Evolutionary conservation across 768 basidiomycete species (phyloP).

Genomic region (Suillus occidentalis): DNA sequence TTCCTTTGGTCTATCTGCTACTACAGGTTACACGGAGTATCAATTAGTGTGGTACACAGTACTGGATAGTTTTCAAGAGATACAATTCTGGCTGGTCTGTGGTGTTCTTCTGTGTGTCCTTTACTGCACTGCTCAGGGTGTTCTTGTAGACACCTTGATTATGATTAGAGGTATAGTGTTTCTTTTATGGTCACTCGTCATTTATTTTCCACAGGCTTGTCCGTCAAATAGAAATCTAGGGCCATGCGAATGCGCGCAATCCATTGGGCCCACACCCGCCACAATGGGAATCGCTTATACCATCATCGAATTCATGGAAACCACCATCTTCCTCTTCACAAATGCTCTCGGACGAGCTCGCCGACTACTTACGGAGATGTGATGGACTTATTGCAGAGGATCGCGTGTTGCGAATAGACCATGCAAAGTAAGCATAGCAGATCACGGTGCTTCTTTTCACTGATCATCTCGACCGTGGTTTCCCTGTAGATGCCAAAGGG

Average conservation of each 20-base stretch:
- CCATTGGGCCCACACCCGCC: not conserved
- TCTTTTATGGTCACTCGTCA: not conserved
- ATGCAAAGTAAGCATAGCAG: slow-evolving; percentile 32
- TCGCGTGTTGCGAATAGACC: slow-evolving; percentile 50
- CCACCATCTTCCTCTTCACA: no score
- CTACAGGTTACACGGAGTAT: not conserved
- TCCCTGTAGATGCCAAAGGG: slow-evolving; percentile 48
- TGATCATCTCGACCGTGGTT: not conserved
- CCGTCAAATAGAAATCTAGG: not conserved
- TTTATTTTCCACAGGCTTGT: not conserved
- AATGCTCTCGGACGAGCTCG: not conserved
- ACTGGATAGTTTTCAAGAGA: not conserved
- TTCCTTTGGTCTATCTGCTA: not conserved
- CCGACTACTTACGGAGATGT: slow-evolving; percentile 19
- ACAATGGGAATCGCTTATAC: not conserved
- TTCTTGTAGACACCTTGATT: not conserved
- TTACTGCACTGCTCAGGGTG: not conserved
- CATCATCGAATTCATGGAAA: not conserved
- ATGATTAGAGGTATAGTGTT: not conserved
- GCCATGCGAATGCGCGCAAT: not conserved
- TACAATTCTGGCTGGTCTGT: not conserved
- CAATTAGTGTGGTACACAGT: no score
- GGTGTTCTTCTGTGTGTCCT: not conserved
- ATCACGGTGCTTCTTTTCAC: not conserved
- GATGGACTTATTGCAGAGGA: slow-evolving; percentile 39